phyloP scores from a whole-genome alignment of 2,329 filamentous ascomycete species.

The Trichoderma gracile region DNA sequence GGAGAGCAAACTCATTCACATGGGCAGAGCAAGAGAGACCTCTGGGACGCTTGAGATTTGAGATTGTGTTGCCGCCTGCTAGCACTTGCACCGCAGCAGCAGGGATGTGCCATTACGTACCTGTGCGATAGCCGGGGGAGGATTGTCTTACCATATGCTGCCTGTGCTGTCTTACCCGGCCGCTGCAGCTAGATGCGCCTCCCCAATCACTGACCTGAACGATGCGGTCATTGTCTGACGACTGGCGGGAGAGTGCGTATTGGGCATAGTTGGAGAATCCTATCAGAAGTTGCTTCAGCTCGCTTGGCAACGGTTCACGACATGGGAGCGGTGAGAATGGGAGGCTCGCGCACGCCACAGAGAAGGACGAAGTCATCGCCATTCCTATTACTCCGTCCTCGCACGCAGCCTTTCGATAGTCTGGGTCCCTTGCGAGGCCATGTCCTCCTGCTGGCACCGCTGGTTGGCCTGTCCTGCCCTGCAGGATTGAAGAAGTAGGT shows the following conservation, averaged over 20 bases:
- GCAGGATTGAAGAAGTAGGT: conserved; percentile 5
- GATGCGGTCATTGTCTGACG: conserved; percentile 21
- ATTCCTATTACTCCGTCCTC: not conserved
- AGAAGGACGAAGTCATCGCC: not conserved
- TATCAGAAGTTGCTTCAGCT: conserved; percentile 23
- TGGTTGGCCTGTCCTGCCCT: conserved; percentile 17
- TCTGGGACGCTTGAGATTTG: not conserved
- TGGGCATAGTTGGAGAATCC: conserved; percentile 11
- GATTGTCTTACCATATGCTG: not conserved
- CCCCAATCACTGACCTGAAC: conserved; percentile 1
- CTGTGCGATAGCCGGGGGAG: conserved; percentile 23
- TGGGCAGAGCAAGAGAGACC: not conserved
- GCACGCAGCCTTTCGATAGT: conserved; percentile 24
- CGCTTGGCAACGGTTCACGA: conserved; percentile 24
- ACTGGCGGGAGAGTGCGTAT: conserved; percentile 7
- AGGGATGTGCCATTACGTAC: conserved; percentile 10
- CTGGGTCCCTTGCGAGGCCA: not conserved
- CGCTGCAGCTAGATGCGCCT: conserved; percentile 1
- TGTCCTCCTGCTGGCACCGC: not conserved
- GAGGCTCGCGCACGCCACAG: conserved; percentile 6
- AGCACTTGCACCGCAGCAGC: not conserved
- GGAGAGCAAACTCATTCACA: not conserved
- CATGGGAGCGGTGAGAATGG: conserved; percentile 23
- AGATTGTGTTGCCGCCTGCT: conserved; percentile 12
- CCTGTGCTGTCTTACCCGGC: not conserved